phyloP scores from a whole-genome alignment of 2,329 filamentous ascomycete species.

The Domatiomyces catenatus region DNA sequence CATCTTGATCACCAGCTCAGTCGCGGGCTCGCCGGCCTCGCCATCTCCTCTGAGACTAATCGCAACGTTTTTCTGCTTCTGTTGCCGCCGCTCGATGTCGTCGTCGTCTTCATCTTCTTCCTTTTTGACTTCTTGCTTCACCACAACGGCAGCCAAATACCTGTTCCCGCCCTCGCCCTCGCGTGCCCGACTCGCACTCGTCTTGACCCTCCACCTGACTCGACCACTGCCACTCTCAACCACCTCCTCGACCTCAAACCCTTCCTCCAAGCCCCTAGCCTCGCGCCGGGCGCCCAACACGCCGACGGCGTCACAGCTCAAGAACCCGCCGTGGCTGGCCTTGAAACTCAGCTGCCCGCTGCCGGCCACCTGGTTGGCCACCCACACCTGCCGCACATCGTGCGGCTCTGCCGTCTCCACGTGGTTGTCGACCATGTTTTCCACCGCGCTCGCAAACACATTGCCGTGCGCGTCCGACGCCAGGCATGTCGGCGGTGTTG shows the following conservation, averaged over 20 bases:
- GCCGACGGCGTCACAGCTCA: constrained; percentile 15
- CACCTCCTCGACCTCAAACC: constrained; percentile 9
- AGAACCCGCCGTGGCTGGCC: constrained; percentile 67
- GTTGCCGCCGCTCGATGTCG: not conserved
- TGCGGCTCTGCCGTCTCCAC: constrained; percentile 80
- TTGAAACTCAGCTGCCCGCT: constrained; percentile 62
- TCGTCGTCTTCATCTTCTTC: constrained; percentile 1
- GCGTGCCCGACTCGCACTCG: not conserved
- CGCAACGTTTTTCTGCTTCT: constrained; percentile 7
- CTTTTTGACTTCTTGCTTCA: constrained; percentile 2
- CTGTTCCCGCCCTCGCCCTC: not conserved
- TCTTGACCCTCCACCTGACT: constrained; percentile 2
- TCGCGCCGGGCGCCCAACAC: constrained; percentile 16
- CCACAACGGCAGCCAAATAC: constrained; percentile 2
- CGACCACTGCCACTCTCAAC: constrained; percentile 1
- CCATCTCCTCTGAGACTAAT: constrained; percentile 15
- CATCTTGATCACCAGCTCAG: constrained; percentile 55
- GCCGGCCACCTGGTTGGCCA: constrained; percentile 68
- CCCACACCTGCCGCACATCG: constrained; percentile 90
- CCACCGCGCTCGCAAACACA: constrained; percentile 65
- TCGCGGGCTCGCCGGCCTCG: constrained; percentile 4
- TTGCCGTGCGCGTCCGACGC: constrained; percentile 76
- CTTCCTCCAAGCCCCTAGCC: constrained; percentile 20
- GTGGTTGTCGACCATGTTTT: constrained; percentile 78
- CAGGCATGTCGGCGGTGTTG: constrained; percentile 55